Conservation (phyloP, 768 basidiomycete genomes). For the Filobasidium floriforme region DNA sequence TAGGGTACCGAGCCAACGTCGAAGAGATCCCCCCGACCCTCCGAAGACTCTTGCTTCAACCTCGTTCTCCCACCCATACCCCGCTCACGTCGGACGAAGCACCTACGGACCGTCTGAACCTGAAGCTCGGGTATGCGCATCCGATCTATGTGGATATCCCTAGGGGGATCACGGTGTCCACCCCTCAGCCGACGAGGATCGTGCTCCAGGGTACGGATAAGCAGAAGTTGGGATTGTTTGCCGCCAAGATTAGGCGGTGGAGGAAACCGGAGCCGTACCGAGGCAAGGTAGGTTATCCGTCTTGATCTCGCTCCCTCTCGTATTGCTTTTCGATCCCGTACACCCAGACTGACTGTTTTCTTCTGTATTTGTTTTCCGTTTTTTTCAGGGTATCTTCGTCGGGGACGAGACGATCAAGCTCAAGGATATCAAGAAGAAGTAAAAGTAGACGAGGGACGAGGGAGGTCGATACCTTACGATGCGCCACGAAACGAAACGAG, state of each 20-base stretch:
- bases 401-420: constrained; percentile 87
- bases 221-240: constrained; percentile 75
- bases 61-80: constrained; percentile 29
- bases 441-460: too few relatives aligned
- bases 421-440: constrained; percentile 93
- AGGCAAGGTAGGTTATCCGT: constrained; percentile 66
- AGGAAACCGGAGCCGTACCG: constrained; percentile 94
- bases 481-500: too few relatives aligned
- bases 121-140: constrained; percentile 92
- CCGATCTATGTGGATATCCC: constrained; percentile 76
- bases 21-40: constrained; percentile 50
- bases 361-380: neutral
- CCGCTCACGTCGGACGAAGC: constrained; percentile 56
- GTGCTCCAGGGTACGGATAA: constrained; percentile 76
- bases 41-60: constrained; percentile 23
- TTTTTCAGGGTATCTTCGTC: constrained; percentile 74
- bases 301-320: neutral
- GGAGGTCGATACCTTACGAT: too few relatives aligned
- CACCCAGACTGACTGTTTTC: neutral
- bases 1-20: constrained; percentile 81
- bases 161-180: constrained; percentile 66
- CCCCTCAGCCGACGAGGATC: constrained; percentile 76
- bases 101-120: constrained; percentile 53
- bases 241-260: constrained; percentile 72
- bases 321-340: neutral